phyloP scores from a whole-genome alignment of 371 early-diverging fungal genomes.

The Apophysomyces elegans region DNA sequence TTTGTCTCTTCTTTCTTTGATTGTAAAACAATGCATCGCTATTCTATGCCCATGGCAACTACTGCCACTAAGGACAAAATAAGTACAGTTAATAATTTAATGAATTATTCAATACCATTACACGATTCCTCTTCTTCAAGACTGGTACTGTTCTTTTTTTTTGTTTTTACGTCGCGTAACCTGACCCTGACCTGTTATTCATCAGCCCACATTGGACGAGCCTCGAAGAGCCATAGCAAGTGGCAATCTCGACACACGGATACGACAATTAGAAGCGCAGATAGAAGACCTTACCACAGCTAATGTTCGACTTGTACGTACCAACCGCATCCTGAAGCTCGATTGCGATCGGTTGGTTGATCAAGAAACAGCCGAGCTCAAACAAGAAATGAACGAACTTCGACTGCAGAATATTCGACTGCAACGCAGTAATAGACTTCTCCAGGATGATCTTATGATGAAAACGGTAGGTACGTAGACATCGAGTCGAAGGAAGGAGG shows the following conservation, averaged over 20 bases:
- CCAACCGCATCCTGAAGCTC: conserved; percentile 45
- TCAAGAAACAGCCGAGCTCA: conserved; percentile 41
- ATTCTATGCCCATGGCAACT: conserved; percentile 19
- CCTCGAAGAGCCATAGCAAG: conserved; percentile 18
- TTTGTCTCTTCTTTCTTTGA: conserved; percentile 5
- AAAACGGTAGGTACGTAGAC: conserved; percentile 18
- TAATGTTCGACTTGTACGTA: conserved; percentile 43
- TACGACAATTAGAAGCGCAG: conserved; percentile 41
- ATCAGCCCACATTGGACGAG: conserved; percentile 8
- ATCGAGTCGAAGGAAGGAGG: not conserved
- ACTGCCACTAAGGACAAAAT: conserved; percentile 22
- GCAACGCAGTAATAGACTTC: conserved; percentile 45
- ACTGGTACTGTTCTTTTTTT: not conserved
- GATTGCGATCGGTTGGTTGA: conserved; percentile 46
- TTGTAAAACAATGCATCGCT: conserved; percentile 16
- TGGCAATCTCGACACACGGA: conserved; percentile 35
- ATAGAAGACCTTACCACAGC: conserved; percentile 41
- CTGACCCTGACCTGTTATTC: not conserved
- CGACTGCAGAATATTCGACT: conserved; percentile 46
- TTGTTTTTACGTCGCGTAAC: not conserved
- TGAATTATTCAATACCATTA: conserved; percentile 34
- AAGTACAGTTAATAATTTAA: conserved; percentile 25
- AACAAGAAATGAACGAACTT: conserved; percentile 42
- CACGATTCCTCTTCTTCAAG: conserved; percentile 22
- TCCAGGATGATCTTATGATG: conserved; percentile 38